Conservation (phyloP, 2,329 filamentous ascomycete genomes). For the Mycosphaerella sp. region DNA sequence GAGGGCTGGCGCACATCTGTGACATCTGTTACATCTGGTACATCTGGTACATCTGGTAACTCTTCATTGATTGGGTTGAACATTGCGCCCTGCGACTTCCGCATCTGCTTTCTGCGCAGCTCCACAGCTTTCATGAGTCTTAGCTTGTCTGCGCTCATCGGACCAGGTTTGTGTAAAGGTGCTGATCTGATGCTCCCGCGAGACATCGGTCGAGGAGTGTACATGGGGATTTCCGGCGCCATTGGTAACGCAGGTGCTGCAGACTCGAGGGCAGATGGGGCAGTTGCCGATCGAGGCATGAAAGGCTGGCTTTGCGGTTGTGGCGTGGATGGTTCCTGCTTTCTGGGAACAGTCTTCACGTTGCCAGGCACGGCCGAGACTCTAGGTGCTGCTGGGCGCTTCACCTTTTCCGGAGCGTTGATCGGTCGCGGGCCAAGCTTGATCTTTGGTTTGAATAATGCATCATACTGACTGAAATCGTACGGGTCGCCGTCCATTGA, state of each 20-base stretch:
- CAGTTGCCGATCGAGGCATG: slow-evolving; percentile 11
- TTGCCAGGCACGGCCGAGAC: slow-evolving; percentile 36
- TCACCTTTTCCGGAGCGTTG: slow-evolving; percentile 33
- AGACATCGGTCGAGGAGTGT: slow-evolving; percentile 32
- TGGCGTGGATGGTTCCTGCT: slow-evolving; percentile 31
- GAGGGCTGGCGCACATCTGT: slow-evolving; percentile 16
- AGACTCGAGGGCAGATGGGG: slow-evolving; percentile 6
- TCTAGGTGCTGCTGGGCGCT: slow-evolving; percentile 52
- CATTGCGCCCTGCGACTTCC: slow-evolving; percentile 23
- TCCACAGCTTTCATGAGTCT: slow-evolving; percentile 92
- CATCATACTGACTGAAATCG: slow-evolving; percentile 43
- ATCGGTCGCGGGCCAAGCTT: slow-evolving; percentile 85
- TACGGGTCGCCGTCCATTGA: slow-evolving; percentile 40
- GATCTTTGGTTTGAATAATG: slow-evolving; percentile 63
- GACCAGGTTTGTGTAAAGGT: slow-evolving; percentile 35
- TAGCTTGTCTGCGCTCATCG: slow-evolving; percentile 80
- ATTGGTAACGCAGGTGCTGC: slow-evolving; percentile 30
- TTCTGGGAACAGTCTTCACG: slow-evolving; percentile 25
- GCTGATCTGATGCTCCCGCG: slow-evolving; percentile 40
- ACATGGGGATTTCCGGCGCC: slow-evolving; percentile 33
- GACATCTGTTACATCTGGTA: slow-evolving; percentile 19
- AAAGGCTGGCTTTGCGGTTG: slow-evolving; percentile 31
- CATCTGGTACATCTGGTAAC: slow-evolving; percentile 17
- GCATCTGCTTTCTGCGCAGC: slow-evolving; percentile 73
- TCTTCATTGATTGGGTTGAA: slow-evolving; percentile 14